Evolutionary conservation across 2,329 filamentous ascomycete species (phyloP), one percentile per base, ranked within the genome.

Genomic region (Hymenoscyphus linearis): DNA sequence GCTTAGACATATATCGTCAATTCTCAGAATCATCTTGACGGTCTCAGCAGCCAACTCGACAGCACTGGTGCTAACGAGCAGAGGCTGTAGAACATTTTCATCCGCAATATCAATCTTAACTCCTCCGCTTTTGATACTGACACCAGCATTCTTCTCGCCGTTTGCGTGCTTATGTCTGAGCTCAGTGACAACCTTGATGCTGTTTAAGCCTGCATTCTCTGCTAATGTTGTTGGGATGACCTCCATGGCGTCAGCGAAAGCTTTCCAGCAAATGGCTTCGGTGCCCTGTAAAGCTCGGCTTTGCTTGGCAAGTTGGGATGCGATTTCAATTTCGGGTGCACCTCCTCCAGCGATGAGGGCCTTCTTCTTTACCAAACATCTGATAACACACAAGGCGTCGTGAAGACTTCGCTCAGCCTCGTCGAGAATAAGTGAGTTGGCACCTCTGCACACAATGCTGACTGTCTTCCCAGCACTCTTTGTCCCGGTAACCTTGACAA

Each of bases 361-460:
- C 80, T 96, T 96, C 86, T 98, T 99, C 86, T 99, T 99, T 69
- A 99, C 95, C 64, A 99, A 79, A 74, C 95, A 99, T 70, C 95
- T 89, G 70, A 99, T 93, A 57, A 98, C 95, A 75, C 95, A 99
- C 66, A 98, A 91, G 34, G 95, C 95, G 72, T 99, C 95, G 82
- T 99, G 95, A 60, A 99, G 84, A 68, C 90, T 95, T 70, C 95
- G 91, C 82, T 98, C 95, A 0, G 95, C 96, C 79, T 99, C 95
- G 74, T 99, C 95, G 56, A 99, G 82, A 72, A 99, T 97, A 67
- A 99, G 82, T 63, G 82, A 85, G 82, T 99, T 99, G 75, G 95
- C 95, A 68, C 95, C 95, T 65, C 95, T 90, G 72, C 92, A 93
- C 62, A 99, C 90, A 62, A 99, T 90, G 6, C 92, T 97, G 53